phyloP scores from a whole-genome alignment of 805 yeast species.

The Ogataea philodendri region DNA sequence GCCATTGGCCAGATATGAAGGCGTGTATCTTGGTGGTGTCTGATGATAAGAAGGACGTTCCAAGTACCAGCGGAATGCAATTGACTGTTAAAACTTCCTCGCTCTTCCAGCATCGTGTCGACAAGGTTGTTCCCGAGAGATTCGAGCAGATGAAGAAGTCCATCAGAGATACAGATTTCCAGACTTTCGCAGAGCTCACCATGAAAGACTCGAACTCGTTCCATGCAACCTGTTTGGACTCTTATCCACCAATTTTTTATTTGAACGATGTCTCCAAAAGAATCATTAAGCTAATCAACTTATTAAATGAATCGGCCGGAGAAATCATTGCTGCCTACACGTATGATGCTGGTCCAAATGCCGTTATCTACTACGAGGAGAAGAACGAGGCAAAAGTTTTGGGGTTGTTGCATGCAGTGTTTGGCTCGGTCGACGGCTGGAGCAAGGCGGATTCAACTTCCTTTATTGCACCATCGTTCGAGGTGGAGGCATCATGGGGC shows the following conservation, averaged over 20 bases:
- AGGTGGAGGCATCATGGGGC: constrained; percentile 32
- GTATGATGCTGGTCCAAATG: constrained; percentile 99
- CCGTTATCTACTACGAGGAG: constrained; percentile 85
- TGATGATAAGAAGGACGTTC: constrained; percentile 90
- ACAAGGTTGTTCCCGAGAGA: constrained; percentile 81
- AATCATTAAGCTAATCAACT: constrained; percentile 74
- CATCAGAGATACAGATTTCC: constrained; percentile 72
- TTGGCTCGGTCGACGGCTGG: constrained; percentile 71
- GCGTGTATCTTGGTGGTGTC: constrained; percentile 92
- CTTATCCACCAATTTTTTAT: constrained; percentile 93
- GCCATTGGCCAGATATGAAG: constrained; percentile 90
- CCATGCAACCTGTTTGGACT: constrained; percentile 97
- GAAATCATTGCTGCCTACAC: constrained; percentile 89
- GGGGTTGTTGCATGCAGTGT: constrained; percentile 62
- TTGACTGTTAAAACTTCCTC: constrained; percentile 86
- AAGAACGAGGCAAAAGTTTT: constrained; percentile 72
- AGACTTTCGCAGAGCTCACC: constrained; percentile 80
- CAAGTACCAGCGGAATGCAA: constrained; percentile 97
- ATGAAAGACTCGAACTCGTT: constrained; percentile 97
- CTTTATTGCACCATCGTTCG: constrained; percentile 19
- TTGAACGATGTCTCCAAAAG: constrained; percentile 87
- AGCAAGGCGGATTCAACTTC: constrained; percentile 30
- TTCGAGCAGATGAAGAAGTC: constrained; percentile 79
- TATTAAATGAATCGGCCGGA: constrained; percentile 66
- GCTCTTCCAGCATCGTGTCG: constrained; percentile 75